phyloP scores from a whole-genome alignment of 805 yeast species.

The Hanseniaspora meyeri region DNA sequence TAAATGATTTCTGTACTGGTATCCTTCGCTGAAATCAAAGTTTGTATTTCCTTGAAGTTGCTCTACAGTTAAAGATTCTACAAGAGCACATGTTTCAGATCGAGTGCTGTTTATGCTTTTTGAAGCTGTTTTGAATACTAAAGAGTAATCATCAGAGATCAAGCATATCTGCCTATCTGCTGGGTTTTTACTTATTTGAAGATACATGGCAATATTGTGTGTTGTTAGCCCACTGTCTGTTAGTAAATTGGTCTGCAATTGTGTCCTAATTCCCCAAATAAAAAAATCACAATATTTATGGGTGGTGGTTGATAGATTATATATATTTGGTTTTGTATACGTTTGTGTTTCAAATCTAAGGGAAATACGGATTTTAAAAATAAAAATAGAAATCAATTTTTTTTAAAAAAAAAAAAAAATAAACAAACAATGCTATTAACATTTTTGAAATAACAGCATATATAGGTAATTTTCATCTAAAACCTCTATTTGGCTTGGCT shows the following conservation, averaged over 20 bases:
- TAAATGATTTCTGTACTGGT: constrained; percentile 25
- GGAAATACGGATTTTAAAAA: neutral
- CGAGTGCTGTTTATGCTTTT: neutral
- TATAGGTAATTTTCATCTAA: too few relatives aligned
- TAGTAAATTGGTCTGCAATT: too few relatives aligned
- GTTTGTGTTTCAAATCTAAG: neutral
- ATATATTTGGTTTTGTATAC: neutral
- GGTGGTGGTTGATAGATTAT: too few relatives aligned
- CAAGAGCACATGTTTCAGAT: constrained; percentile 18
- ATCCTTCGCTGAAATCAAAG: neutral
- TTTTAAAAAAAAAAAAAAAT: neutral
- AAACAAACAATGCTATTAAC: too few relatives aligned
- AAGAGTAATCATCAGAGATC: constrained; percentile 44
- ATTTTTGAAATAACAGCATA: too few relatives aligned
- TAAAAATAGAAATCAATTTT: neutral
- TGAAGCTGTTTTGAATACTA: constrained; percentile 36
- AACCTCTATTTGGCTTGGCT: too few relatives aligned
- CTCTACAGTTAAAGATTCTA: constrained; percentile 3
- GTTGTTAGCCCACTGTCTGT: neutral
- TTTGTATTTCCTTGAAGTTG: neutral
- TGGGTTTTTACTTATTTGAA: constrained; percentile 34
- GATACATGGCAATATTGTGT: neutral
- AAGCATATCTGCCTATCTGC: constrained; percentile 61
- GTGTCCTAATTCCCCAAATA: too few relatives aligned
- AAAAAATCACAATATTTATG: too few relatives aligned